Evolutionary conservation across 2,329 filamentous ascomycete species (phyloP).

Genomic region (Stachybotrys echinatus): DNA sequence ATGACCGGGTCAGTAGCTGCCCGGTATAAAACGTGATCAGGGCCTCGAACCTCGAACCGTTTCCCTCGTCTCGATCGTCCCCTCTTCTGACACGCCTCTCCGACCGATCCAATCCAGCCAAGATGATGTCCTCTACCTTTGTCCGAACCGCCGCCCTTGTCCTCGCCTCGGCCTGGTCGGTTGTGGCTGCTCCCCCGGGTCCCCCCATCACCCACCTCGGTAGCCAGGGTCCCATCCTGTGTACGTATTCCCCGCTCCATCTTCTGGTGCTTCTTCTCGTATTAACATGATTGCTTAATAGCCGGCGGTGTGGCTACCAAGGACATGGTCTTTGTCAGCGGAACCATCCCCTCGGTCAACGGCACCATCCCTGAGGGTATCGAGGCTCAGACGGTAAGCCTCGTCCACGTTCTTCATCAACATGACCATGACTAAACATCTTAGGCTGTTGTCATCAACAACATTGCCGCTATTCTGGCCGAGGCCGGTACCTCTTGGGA

Average conservation of each 20-base stretch:
- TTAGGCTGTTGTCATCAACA: slow-evolving; percentile 7
- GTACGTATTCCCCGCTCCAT: slow-evolving; percentile 4
- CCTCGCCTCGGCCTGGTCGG: slow-evolving; percentile 4
- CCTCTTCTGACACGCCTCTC: not conserved
- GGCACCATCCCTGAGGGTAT: slow-evolving; percentile 12
- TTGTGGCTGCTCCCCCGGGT: slow-evolving; percentile 3
- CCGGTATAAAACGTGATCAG: not conserved
- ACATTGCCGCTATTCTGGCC: slow-evolving; percentile 10
- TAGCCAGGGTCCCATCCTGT: slow-evolving; percentile 8
- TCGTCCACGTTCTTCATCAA: too few species aligned
- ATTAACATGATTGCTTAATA: not conserved
- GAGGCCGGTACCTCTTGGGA: slow-evolving; percentile 14
- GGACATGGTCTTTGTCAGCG: slow-evolving; percentile 10
- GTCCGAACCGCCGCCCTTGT: slow-evolving; percentile 5
- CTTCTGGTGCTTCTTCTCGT: not conserved
- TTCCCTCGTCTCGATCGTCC: not conserved
- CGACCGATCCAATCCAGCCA: not conserved
- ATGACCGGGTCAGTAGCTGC: not conserved
- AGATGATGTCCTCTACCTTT: slow-evolving; percentile 3
- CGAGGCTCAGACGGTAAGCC: slow-evolving; percentile 11
- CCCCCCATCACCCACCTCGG: slow-evolving; percentile 8
- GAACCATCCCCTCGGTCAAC: slow-evolving; percentile 10
- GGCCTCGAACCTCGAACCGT: not conserved
- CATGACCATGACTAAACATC: not conserved
- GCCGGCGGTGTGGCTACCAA: slow-evolving; percentile 10